A percentile compares a stretch with the other conserved stretches of the same genome.
phyloP scores from a whole-genome alignment of 2,329 filamentous ascomycete genomes.

The Fusarium burgessii region DNA sequence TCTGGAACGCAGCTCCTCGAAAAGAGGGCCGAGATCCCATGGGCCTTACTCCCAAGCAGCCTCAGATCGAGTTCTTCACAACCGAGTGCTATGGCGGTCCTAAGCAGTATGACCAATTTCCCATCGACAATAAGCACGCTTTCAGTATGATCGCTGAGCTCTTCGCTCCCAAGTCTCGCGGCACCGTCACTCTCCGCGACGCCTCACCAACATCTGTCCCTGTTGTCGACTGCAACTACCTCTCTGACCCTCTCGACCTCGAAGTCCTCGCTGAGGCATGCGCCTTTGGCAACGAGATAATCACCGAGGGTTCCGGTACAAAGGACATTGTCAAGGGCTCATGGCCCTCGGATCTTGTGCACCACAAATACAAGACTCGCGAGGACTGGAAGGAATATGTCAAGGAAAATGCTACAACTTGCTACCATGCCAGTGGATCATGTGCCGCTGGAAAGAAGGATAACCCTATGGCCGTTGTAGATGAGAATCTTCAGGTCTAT shows the following conservation, averaged over 20 bases:
- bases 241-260: slow-evolving; percentile 68
- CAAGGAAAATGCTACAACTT: slow-evolving; percentile 70
- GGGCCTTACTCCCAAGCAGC: slow-evolving; percentile 67
- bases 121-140: slow-evolving; percentile 63
- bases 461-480: slow-evolving; percentile 66
- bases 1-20: slow-evolving; percentile 65
- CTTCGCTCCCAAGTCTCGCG: slow-evolving; percentile 68
- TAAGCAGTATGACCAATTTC: slow-evolving; percentile 67
- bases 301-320: slow-evolving; percentile 68
- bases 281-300: slow-evolving; percentile 69
- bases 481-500: slow-evolving; percentile 63
- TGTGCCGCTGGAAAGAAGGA: slow-evolving; percentile 52
- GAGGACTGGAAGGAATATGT: slow-evolving; percentile 68
- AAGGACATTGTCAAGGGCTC: slow-evolving; percentile 69
- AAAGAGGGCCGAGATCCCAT: slow-evolving; percentile 69
- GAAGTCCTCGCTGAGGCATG: slow-evolving; percentile 70
- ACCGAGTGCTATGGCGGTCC: slow-evolving; percentile 72
- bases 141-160: slow-evolving; percentile 71
- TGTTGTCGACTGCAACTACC: slow-evolving; percentile 68
- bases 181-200: slow-evolving; percentile 63
- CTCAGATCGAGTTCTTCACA: slow-evolving; percentile 72
- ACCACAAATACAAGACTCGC: slow-evolving; percentile 64
- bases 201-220: slow-evolving; percentile 64
- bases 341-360: slow-evolving; percentile 65
- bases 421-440: slow-evolving; percentile 51